Evolutionary conservation across 768 basidiomycete genomes (phyloP).

Genomic region (Naganishia onofrii): DNA sequence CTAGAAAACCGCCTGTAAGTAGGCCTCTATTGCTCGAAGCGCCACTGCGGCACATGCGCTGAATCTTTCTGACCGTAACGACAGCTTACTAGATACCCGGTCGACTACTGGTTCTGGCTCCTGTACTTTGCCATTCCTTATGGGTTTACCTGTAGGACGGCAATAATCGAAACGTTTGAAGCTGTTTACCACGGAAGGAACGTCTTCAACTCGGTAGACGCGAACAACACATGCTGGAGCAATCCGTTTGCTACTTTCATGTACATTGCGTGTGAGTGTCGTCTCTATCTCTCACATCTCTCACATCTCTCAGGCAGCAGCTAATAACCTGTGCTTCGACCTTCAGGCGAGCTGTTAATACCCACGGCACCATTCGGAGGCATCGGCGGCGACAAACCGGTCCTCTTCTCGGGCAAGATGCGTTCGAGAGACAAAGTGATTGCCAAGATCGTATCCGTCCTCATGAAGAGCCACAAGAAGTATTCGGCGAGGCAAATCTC

Average conservation of each 20-base stretch:
- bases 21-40: too few species aligned
- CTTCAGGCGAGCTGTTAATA: not conserved
- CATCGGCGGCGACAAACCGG: not conserved
- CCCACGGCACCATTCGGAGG: constrained; percentile 1
- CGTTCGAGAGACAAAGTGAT: not conserved
- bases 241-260: not conserved
- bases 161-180: constrained; percentile 4
- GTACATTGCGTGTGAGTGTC: constrained; percentile 1
- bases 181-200: not conserved
- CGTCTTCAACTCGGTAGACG: not conserved
- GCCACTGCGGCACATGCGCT: too few species aligned
- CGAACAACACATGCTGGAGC: not conserved
- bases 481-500: not conserved
- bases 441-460: not conserved
- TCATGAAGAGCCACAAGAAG: too few species aligned
- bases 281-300: not conserved
- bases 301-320: too few species aligned
- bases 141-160: not conserved
- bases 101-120: constrained; percentile 2
- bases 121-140: not conserved
- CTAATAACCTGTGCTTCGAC: not conserved
- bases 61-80: too few species aligned
- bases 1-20: too few species aligned
- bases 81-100: not conserved
- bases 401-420: not conserved